Evolutionary conservation across 2,329 filamentous ascomycete species (phyloP), one percentile per base, ranked within the genome.

Genomic region (Trichoderma brevicompactum): DNA sequence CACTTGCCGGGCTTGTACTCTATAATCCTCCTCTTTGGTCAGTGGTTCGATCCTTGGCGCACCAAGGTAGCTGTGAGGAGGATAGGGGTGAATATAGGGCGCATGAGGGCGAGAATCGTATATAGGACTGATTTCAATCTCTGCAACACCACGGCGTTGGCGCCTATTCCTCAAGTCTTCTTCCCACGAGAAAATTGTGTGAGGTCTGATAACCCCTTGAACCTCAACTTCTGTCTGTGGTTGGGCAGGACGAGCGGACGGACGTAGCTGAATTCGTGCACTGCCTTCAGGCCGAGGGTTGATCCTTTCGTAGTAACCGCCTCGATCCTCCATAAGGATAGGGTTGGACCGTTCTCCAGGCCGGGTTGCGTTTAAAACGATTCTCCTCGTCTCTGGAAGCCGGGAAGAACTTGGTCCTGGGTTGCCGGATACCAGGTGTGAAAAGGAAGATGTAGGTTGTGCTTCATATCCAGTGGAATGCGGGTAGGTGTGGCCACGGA

Each of bases 251-350:
- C 65, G 68, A 13, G 66, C 49, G 55, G 66, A 28, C 2, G 23
- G 64, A 54, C 56, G 67, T 19, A 65, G 60, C 43, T 62, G 58
- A 23, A 58, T 48, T 28, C 60, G 52, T 23, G 41, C 32, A 28
- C 56, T 28, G 19, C 52, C 23, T 32, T 65, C 65, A 40, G 54
- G 49, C 13, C 32, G 49, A n/a, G 41, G 41, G 65, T 69, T 67
- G 41, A 78, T 71, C 64, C 74, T 76, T 67, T 77, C 77, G 66
- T 71, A 76, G 61, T 78, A 78, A 15, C 76, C 75, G 64, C 76
- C 77, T 36, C 76, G 73, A 69, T 79, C 76, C 67, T 79, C 77
- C 77, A 80, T 79, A 68, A 78, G 61, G 53, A 79, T 72, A 17
- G 74, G 74, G 23, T 74, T 75, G n/a, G 70, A 70, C 44, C 72